Percentiles rank a stretch among this genome's conserved stretches.
Conservation (phyloP, 2,329 filamentous ascomycete genomes). For the Laburnicola sp. region DNA sequence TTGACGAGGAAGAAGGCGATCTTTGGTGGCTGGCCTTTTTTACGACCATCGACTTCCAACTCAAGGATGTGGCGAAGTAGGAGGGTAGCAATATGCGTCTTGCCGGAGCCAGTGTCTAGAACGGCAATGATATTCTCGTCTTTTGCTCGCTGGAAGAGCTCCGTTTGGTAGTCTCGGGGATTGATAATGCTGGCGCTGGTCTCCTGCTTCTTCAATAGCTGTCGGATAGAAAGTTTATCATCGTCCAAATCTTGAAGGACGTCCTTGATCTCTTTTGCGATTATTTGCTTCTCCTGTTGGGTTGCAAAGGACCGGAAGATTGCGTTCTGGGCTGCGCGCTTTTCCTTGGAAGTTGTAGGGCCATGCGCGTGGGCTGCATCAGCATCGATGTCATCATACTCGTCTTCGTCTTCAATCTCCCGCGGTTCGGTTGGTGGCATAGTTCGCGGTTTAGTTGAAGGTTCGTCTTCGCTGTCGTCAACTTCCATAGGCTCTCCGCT, state of each 20-base stretch:
- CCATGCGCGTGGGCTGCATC: slow-evolving; percentile 26
- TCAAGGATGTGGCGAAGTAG: slow-evolving; percentile 77
- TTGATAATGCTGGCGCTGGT: slow-evolving; percentile 67
- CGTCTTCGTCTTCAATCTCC: slow-evolving; percentile 9
- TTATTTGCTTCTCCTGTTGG: slow-evolving; percentile 49
- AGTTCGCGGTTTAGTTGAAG: background rate
- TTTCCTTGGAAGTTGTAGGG: slow-evolving; percentile 40
- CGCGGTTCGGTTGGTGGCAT: background rate
- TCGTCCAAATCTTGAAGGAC: slow-evolving; percentile 47
- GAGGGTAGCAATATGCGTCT: slow-evolving; percentile 92
- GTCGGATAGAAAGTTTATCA: slow-evolving; percentile 56
- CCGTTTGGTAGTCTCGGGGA: slow-evolving; percentile 87
- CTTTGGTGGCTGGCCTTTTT: slow-evolving; percentile 60
- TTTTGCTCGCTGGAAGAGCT: slow-evolving; percentile 88
- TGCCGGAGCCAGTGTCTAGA: slow-evolving; percentile 91
- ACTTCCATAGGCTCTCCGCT: background rate
- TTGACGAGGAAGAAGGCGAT: slow-evolving; percentile 87
- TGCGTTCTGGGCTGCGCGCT: slow-evolving; percentile 47
- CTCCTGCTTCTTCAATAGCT: slow-evolving; percentile 58
- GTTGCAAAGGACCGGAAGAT: slow-evolving; percentile 49
- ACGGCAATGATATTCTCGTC: slow-evolving; percentile 87
- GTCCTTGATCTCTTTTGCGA: slow-evolving; percentile 45
- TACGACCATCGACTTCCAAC: slow-evolving; percentile 69
- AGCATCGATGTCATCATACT: slow-evolving; percentile 30
- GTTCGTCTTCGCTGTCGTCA: slow-evolving; percentile 1